Percentiles rank a stretch among this genome's conserved stretches.
phyloP scores from a whole-genome alignment of 805 yeast species.

The Trichomonascus vanleenenianus region DNA sequence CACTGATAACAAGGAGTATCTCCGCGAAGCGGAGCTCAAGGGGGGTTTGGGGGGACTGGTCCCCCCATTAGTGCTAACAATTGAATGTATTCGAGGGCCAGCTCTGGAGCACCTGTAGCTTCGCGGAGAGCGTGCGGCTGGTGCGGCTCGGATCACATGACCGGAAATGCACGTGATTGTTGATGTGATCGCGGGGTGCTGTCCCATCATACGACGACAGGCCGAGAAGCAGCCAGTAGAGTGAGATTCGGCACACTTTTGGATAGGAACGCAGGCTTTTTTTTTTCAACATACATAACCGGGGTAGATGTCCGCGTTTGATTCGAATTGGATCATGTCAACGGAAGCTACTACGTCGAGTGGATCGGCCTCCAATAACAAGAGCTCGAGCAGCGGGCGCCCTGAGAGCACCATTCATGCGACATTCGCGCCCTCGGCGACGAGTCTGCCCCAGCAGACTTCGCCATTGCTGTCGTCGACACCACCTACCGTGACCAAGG shows the following conservation, averaged over 20 bases:
- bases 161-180: neutral
- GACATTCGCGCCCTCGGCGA: slow-evolving; percentile 29
- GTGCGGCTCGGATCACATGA: neutral
- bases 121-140: neutral
- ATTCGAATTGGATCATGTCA: slow-evolving; percentile 8
- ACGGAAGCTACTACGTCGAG: neutral
- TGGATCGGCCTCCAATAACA: neutral
- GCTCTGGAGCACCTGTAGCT: too few species aligned
- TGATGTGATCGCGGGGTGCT: neutral
- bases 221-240: too few species aligned
- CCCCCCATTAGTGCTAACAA: too few species aligned
- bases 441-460: slow-evolving; percentile 39
- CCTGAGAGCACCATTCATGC: slow-evolving; percentile 25
- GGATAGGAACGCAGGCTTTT: too few species aligned
- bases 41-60: too few species aligned
- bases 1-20: too few species aligned
- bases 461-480: slow-evolving; percentile 83
- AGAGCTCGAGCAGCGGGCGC: neutral
- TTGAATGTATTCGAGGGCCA: too few species aligned
- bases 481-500: slow-evolving; percentile 84
- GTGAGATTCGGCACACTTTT: too few species aligned
- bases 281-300: too few species aligned
- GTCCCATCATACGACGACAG: too few species aligned
- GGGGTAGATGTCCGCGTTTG: slow-evolving; percentile 9
- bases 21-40: too few species aligned